A percentile compares a stretch with the other conserved stretches of the same genome.
phyloP scores from a whole-genome alignment of 345 rosid genomes.

The Brassica rapa region DNA sequence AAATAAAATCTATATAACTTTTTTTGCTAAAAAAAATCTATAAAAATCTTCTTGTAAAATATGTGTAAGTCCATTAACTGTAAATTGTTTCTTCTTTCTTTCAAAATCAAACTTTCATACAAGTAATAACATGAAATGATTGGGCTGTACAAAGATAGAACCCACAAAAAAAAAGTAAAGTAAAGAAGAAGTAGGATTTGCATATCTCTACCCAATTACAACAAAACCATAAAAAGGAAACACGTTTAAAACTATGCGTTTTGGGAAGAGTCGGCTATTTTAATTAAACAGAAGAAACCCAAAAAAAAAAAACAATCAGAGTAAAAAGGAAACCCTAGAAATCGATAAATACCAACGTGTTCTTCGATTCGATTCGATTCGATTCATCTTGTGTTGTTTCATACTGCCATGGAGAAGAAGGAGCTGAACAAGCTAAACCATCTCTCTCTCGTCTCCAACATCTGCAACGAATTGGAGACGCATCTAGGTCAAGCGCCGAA shows the following conservation, averaged over 20 bases:
- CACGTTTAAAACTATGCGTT: neutral
- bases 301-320: neutral
- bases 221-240: neutral
- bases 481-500: slow-evolving; percentile 79
- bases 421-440: slow-evolving; percentile 44
- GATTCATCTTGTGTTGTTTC: neutral
- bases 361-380: neutral
- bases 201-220: neutral
- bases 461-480: slow-evolving; percentile 75
- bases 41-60: neutral
- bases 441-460: slow-evolving; percentile 73
- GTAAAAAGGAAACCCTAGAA: slow-evolving; percentile 22
- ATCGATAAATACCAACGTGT: neutral
- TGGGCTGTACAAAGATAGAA: no score
- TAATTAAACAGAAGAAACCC: neutral
- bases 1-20: no score
- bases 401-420: slow-evolving; percentile 36
- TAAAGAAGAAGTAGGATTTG: no score
- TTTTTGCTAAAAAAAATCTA: neutral
- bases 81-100: no score
- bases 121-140: no score
- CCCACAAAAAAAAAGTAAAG: no score
- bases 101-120: no score
- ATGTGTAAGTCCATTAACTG: neutral
- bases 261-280: neutral